Evolutionary conservation across 257 asterid species (phyloP), one percentile per base, ranked within the genome.

Genomic region (Knoxia roxburghii): DNA sequence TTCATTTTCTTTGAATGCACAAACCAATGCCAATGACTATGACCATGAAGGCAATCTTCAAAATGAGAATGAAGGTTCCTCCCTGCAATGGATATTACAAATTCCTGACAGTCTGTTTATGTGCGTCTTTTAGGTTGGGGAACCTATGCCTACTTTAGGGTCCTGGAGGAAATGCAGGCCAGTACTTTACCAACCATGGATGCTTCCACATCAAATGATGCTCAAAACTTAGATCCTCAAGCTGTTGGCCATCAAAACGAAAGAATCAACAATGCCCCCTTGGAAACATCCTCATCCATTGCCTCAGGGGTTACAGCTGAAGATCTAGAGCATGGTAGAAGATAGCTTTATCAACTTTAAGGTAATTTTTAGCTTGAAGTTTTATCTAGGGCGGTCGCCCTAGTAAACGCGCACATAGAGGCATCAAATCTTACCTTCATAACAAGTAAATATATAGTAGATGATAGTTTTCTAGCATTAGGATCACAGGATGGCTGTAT

Each of bases 291-390:
- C 12, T 5, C 71, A 37, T 54, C 82, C 4, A 49, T 30, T 49
- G 68, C 62, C 50, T 75, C 82, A 11, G 61, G 52, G 68, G 60
- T 68, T 39, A 71, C 79, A 17, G 78, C 15, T 26, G 82, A 74
- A 69, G 93, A 87, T 71, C 20, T 82, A 12, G 95, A 86, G 78
- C 79, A 91, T n/a, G 94, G 94, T 53, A 80, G 76, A 56, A 68
- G 75, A 62, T 77, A 83, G 79, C 54, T 46, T 26, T 71, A 4
- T 0, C 8, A 53, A 5, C 13, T 43, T 51, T 2, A 13, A 52
- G 18, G 1, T 69, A 46, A n/a, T 52, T 46, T 12, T 14, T 48
- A 12, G 23, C 7, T 40, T 51, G 57, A 29, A 37, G 52, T 40
- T 21, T 59, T 40, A 8, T 6, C 40, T 49, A 10, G 30, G 54